Evolutionary conservation across 2,329 filamentous ascomycete genomes (phyloP).

Genomic region (Coleophoma eucalyptorum): DNA sequence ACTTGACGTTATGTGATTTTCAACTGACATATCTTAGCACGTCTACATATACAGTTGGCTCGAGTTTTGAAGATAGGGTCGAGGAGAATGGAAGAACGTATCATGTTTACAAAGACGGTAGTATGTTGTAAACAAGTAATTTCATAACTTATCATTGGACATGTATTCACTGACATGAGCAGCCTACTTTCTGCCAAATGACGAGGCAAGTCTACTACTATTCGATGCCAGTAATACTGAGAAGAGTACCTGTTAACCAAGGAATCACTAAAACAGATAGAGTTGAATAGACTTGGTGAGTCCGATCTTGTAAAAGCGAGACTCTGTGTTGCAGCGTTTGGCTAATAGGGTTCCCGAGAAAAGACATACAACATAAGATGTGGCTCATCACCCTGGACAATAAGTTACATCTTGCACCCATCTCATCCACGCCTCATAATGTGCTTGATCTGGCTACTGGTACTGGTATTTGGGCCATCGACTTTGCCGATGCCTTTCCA

Average conservation of each 20-base stretch:
- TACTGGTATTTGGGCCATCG: constrained; percentile 6
- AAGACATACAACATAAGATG: constrained; percentile 5
- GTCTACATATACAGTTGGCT: constrained; percentile 5
- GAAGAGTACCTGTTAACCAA: background rate
- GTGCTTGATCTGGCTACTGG: constrained; percentile 25
- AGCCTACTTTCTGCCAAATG: constrained; percentile 6
- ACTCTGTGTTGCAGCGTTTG: too few relatives aligned
- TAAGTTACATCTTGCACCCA: constrained; percentile 8
- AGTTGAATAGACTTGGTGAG: constrained; percentile 1
- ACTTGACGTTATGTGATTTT: background rate
- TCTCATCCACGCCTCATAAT: constrained; percentile 16
- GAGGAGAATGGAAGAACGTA: constrained; percentile 8
- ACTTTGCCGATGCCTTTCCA: constrained; percentile 33
- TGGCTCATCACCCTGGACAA: constrained; percentile 2
- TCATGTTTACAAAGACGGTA: constrained; percentile 8
- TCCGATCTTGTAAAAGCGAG: too few relatives aligned
- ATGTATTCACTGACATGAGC: background rate
- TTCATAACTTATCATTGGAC: too few relatives aligned
- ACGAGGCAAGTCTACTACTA: background rate
- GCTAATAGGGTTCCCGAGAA: too few relatives aligned
- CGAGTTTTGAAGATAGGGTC: background rate
- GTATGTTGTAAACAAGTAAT: background rate
- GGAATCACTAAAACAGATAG: background rate
- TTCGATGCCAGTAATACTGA: background rate
- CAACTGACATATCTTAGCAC: background rate